These are phyloP conservation scores for Actinomortierella ambigua DNA, from an alignment of 371 early-diverging fungal species.

Conservation along the genomic window DNA sequence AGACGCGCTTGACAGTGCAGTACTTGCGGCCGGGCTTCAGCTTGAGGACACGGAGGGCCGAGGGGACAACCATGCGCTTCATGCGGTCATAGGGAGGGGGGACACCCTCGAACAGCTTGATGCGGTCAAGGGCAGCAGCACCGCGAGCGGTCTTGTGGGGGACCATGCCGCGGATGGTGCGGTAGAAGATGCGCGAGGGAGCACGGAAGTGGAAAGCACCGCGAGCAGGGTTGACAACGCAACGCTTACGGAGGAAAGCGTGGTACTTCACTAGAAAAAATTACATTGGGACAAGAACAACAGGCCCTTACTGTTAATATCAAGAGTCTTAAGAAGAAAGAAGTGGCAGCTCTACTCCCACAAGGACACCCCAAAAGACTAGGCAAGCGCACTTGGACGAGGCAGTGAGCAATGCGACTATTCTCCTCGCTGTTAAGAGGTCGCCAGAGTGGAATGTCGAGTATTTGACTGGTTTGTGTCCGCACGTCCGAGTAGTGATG, in stretches of 20 bases:
- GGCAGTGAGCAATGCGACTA: too few relatives aligned
- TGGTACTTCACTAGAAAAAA: slow-evolving; percentile 86
- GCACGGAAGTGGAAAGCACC: slow-evolving; percentile 99
- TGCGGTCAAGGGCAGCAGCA: slow-evolving; percentile 95
- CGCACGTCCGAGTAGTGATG: too few relatives aligned
- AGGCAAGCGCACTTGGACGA: too few relatives aligned
- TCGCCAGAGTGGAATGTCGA: too few relatives aligned
- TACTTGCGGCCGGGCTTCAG: slow-evolving; percentile 97
- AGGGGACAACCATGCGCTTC: slow-evolving; percentile 97
- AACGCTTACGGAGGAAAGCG: slow-evolving; percentile 98
- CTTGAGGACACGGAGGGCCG: slow-evolving; percentile 96
- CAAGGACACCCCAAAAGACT: too few relatives aligned
- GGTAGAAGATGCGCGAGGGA: slow-evolving; percentile 98
- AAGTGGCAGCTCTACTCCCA: too few relatives aligned
- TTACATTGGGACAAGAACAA: background rate
- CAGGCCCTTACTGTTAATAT: too few relatives aligned
- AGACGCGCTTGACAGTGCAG: slow-evolving; percentile 94
- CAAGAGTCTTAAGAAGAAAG: too few relatives aligned
- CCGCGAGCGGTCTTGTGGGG: slow-evolving; percentile 99
- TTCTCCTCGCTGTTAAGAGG: too few relatives aligned
- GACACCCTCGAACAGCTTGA: slow-evolving; percentile 99
- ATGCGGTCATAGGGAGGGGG: slow-evolving; percentile 97
- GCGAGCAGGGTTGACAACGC: slow-evolving; percentile 96
- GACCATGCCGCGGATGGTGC: slow-evolving; percentile 98
- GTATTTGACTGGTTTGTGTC: too few relatives aligned